Conservation (phyloP, 2,329 filamentous ascomycete species). For the Lachnellula hyalina region DNA sequence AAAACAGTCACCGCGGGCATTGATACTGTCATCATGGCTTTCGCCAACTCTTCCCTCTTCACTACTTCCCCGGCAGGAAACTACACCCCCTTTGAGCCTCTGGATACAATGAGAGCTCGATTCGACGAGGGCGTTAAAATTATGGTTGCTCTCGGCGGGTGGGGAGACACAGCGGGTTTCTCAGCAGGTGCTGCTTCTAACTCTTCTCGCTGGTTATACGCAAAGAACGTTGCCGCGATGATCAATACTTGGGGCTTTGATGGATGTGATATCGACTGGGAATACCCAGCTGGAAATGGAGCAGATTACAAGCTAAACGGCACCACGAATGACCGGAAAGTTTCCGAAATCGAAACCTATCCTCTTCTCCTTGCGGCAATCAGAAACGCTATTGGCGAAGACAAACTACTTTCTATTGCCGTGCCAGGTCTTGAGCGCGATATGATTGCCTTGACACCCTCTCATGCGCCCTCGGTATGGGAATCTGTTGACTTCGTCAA, state of each 20-base stretch:
- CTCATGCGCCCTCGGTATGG: constrained; percentile 53
- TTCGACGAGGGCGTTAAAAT: constrained; percentile 52
- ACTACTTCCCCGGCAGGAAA: constrained; percentile 11
- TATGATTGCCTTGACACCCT: constrained; percentile 60
- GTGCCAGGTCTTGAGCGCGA: constrained; percentile 60
- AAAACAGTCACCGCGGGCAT: constrained; percentile 15
- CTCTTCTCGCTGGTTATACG: constrained; percentile 50
- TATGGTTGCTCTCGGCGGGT: constrained; percentile 68
- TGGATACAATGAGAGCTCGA: constrained; percentile 12
- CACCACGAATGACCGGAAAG: constrained; percentile 54
- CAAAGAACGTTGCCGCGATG: constrained; percentile 59
- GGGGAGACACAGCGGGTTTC: constrained; percentile 65
- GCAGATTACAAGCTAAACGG: constrained; percentile 56
- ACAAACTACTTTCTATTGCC: constrained; percentile 61
- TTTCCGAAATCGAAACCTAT: constrained; percentile 57
- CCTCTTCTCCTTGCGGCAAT: constrained; percentile 55
- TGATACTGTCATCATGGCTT: constrained; percentile 18
- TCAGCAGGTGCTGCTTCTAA: constrained; percentile 48
- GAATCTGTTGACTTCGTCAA: constrained; percentile 61
- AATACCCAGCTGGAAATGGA: constrained; percentile 62
- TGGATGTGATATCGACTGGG: constrained; percentile 50
- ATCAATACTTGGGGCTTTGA: constrained; percentile 58
- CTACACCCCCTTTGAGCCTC: constrained; percentile 17
- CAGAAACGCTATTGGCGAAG: constrained; percentile 48
- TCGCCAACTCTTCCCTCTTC: constrained; percentile 18